Base-by-base conservation (phyloP, 805 yeast species). In the Suhomyces sp. region DNA sequence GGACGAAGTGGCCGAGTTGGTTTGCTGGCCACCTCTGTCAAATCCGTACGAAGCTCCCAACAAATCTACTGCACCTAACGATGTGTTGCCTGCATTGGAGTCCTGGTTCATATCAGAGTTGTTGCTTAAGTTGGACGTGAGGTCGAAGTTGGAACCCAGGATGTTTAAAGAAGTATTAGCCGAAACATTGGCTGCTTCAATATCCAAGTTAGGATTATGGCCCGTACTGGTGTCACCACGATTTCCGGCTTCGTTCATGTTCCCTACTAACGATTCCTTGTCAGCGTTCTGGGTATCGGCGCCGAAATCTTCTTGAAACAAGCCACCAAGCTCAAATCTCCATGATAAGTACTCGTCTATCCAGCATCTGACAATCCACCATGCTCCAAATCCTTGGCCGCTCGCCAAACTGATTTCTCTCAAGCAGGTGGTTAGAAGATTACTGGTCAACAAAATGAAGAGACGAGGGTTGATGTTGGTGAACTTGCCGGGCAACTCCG, bases 341-440 rank as follows among this genome's bases (percentile, higher is more conserved):
- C 90, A 85, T 2, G 78, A 78, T 55, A 86, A 71, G 77, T 82
- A 87, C 61, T 87, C 93, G 61, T 85, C 90, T 6, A 84, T 72
- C 91, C 93, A 88, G 64, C 90, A 84, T 52, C 88, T 73, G 2
- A 86, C 73, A 44, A 82, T 77, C 90, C 90, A 87, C 93, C 93
- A 88, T 2, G 84, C 81, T 8, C 84, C 84, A 63, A 87, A 85
- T 1, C 86, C 79, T 44, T 77, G 77, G 6, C 84, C 84, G 2
- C 84, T 84, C 23, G 73, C 73, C 52, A 82, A 69, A 33, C 87
- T 80, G 54, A 87, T 76, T 59, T 86, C 90, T 55, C 90, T 72
- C 41, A 85, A 68, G 17, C 86, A 80, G 12, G 84, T 75, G 6
- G 87, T 84, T 48, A 84, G 70, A 8, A 85, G 61, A 9, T 83